Conservation (phyloP, 495 filamentous ascomycete genomes). For the Lophiotrema nucula region DNA sequence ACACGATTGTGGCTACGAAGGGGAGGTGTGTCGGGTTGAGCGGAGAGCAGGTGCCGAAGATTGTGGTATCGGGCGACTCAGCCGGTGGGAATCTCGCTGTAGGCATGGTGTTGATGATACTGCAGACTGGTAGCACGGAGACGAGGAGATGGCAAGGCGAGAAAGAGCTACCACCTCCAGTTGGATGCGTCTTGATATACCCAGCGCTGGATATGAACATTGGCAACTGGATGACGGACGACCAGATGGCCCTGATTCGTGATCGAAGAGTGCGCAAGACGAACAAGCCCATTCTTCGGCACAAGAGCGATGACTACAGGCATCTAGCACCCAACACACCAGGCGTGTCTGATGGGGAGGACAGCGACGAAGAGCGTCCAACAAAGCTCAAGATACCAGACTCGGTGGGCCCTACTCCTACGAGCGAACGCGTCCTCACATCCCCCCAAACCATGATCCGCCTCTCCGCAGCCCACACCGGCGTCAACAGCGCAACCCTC, state of each 20-base stretch:
- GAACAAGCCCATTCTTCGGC: constrained; percentile 69
- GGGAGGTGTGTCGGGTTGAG: constrained; percentile 82
- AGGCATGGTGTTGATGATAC: constrained; percentile 78
- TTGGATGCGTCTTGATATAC: constrained; percentile 82
- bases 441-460: constrained; percentile 30
- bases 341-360: constrained; percentile 40
- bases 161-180: constrained; percentile 67
- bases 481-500: constrained; percentile 16
- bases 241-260: constrained; percentile 91
- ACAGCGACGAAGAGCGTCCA: constrained; percentile 32
- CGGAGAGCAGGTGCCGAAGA: constrained; percentile 66
- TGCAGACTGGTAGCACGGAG: constrained; percentile 65
- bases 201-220: constrained; percentile 93
- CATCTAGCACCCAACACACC: constrained; percentile 55
- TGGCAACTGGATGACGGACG: constrained; percentile 98
- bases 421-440: constrained; percentile 22
- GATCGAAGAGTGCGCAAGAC: constrained; percentile 74
- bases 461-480: constrained; percentile 35
- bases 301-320: constrained; percentile 72
- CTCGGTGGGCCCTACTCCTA: constrained; percentile 5
- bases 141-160: constrained; percentile 58
- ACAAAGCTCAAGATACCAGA: neutral
- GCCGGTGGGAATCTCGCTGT: constrained; percentile 90
- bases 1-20: constrained; percentile 68
- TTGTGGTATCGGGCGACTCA: constrained; percentile 86